Evolutionary conservation across 257 asterid species (phyloP).

Genomic region (Nicotiana tomentosiformis): DNA sequence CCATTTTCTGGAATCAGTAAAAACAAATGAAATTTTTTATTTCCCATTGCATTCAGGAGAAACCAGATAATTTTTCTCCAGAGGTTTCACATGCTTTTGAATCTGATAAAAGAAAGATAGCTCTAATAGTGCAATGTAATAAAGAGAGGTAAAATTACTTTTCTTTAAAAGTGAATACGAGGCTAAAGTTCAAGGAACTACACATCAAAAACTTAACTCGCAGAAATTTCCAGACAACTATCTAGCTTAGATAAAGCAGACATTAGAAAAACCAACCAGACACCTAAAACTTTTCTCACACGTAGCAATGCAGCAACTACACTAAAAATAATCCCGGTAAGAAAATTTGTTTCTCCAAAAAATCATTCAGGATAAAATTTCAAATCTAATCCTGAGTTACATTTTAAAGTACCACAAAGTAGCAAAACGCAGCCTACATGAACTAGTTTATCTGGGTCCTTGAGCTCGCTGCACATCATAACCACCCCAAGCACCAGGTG

Average conservation of each 20-base stretch:
- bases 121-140: not conserved
- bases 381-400: conserved; percentile 14
- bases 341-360: not conserved
- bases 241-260: not conserved
- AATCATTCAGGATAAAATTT: conserved; percentile 2
- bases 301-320: not conserved
- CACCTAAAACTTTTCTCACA: not conserved
- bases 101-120: not conserved
- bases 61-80: not conserved
- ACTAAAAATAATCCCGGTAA: not conserved
- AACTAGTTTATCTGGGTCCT: conserved; percentile 56
- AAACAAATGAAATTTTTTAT: not conserved
- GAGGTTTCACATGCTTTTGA: not conserved
- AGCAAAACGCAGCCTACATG: conserved; percentile 18
- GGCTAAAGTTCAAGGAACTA: not conserved
- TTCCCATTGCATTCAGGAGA: not conserved
- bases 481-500: conserved; percentile 67
- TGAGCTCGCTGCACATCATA: conserved; percentile 61
- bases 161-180: not conserved
- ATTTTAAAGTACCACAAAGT: conserved; percentile 26
- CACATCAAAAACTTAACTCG: not conserved
- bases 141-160: not conserved
- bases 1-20: not conserved
- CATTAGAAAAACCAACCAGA: not conserved
- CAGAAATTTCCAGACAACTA: not conserved